These are phyloP conservation scores for Alloascoidea hylecoeti DNA, from an alignment of 805 yeast species.

Conservation along the genomic window DNA sequence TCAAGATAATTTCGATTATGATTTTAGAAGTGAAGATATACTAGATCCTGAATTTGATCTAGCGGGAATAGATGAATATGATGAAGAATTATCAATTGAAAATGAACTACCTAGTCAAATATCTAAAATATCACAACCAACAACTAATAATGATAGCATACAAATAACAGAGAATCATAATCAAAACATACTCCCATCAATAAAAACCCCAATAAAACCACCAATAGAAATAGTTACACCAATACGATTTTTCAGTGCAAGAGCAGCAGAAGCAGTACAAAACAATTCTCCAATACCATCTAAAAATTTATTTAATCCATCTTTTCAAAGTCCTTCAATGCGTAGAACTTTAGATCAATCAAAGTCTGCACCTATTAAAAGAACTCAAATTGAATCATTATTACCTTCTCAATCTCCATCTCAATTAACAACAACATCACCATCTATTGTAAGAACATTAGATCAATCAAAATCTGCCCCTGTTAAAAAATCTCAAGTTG, in stretches of 20 bases:
- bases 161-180: no score
- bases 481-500: not conserved
- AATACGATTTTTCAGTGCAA: slow-evolving; percentile 1
- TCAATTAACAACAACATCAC: no score
- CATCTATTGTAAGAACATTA: not conserved
- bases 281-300: slow-evolving; percentile 1
- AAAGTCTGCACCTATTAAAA: not conserved
- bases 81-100: not conserved
- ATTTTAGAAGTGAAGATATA: not conserved
- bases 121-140: no score
- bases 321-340: slow-evolving; percentile 1
- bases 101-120: no score
- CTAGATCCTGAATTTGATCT: not conserved
- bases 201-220: no score
- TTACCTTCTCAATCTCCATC: no score
- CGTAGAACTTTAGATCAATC: slow-evolving; percentile 1
- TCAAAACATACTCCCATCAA: no score
- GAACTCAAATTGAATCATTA: not conserved
- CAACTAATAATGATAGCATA: no score
- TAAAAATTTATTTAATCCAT: slow-evolving; percentile 2
- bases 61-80: not conserved
- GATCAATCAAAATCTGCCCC: not conserved
- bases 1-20: not conserved
- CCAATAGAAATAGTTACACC: no score
- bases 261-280: slow-evolving; percentile 3